These are phyloP conservation scores for Pythium chondricola DNA, from an alignment of 352 stramenopile genomes.

Conservation along the genomic window DNA sequence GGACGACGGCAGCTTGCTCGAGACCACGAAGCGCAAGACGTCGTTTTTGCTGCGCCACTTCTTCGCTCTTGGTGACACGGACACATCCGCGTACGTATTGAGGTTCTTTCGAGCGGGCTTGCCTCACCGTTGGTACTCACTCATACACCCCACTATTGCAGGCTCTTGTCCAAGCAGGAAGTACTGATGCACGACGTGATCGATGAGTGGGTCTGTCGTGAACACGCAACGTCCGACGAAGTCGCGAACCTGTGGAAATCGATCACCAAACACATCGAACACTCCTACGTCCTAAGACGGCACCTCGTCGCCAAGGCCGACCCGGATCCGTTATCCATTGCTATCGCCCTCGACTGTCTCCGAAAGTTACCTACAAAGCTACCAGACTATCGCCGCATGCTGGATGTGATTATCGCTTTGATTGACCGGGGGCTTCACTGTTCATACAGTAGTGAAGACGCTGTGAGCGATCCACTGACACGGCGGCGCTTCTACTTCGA, in stretches of 20 bases:
- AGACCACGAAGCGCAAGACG: conserved; percentile 57
- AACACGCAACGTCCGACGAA: conserved; percentile 30
- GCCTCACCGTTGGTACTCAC: background rate
- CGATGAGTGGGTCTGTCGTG: conserved; percentile 51
- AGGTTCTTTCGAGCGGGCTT: background rate
- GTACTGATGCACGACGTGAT: conserved; percentile 53
- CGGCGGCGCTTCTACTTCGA: conserved; percentile 45
- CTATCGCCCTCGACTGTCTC: conserved; percentile 69
- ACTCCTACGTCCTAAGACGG: conserved; percentile 58
- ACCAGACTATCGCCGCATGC: conserved; percentile 51
- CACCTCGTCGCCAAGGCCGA: conserved; percentile 36
- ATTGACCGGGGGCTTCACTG: conserved; percentile 46
- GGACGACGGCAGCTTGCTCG: conserved; percentile 34
- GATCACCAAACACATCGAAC: conserved; percentile 55
- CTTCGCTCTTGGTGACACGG: conserved; percentile 39
- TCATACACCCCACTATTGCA: background rate
- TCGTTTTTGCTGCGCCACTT: conserved; percentile 67
- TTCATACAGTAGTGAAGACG: background rate
- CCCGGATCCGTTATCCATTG: conserved; percentile 42
- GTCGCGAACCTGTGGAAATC: conserved; percentile 58
- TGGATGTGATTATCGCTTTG: conserved; percentile 44
- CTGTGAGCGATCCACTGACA: background rate
- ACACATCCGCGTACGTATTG: conserved; percentile 9
- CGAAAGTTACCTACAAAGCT: conserved; percentile 45
- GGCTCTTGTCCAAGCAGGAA: conserved; percentile 21